A percentile compares a stretch with the other conserved stretches of the same genome.
Evolutionary conservation across 352 stramenopile species (phyloP).

Genomic region (Pythium monospermum): DNA sequence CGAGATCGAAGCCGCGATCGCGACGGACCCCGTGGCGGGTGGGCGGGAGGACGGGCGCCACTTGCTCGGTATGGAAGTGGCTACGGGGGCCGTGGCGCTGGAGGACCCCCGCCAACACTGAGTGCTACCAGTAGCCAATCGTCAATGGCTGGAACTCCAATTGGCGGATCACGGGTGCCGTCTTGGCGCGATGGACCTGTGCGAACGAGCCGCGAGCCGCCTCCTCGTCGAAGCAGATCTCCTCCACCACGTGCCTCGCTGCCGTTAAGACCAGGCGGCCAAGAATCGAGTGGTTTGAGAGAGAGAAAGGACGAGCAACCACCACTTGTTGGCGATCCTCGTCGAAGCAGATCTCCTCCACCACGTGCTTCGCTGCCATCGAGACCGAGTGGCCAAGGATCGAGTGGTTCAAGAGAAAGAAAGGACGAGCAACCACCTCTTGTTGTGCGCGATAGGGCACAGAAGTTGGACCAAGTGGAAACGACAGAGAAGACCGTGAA

Average conservation of each 20-base stretch:
- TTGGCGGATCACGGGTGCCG: neutral
- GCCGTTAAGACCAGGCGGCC: neutral
- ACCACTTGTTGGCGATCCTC: neutral
- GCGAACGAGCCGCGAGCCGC: constrained; percentile 5
- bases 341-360: constrained; percentile 4
- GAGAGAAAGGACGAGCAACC: neutral
- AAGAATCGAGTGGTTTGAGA: no score
- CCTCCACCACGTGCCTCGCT: neutral
- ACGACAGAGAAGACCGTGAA: neutral
- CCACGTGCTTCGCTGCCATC: neutral
- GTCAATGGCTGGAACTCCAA: no score
- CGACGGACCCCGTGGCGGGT: constrained; percentile 10
- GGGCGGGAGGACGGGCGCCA: neutral
- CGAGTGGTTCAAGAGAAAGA: no score
- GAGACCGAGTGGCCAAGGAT: no score
- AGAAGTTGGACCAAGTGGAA: neutral
- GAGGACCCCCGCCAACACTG: neutral
- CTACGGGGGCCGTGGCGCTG: neutral
- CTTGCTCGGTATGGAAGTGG: neutral
- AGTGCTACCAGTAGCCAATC: no score
- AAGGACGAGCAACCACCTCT: neutral
- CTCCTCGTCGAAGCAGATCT: constrained; percentile 4
- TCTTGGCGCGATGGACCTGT: constrained; percentile 19
- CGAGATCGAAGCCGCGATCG: constrained; percentile 9
- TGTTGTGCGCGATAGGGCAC: neutral